Percentiles rank a stretch among this genome's conserved stretches.
These are phyloP conservation scores for Kappamyces sp. DNA, from an alignment of 192 early-diverging fungal species.

Conservation along the genomic window DNA sequence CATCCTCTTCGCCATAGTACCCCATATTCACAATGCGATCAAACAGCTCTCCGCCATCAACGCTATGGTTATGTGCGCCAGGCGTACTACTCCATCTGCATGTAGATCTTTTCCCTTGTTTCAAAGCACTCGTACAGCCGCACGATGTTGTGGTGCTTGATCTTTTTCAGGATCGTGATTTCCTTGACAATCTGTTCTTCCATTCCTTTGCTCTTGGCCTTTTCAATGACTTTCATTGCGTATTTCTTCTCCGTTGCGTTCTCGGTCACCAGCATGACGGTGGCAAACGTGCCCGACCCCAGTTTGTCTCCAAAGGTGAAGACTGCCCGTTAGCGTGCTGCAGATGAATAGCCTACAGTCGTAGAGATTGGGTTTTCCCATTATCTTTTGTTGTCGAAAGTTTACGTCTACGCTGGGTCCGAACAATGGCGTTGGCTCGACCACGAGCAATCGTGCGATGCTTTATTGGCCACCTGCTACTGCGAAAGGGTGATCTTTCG, in stretches of 20 bases:
- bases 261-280: constrained; percentile 51
- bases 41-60: constrained; percentile 39
- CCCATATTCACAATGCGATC: constrained; percentile 36
- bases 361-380: constrained; percentile 18
- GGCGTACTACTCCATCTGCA: constrained; percentile 29
- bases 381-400: not conserved
- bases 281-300: constrained; percentile 46
- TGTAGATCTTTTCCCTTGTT: constrained; percentile 23
- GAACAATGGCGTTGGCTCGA: no score
- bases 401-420: no score
- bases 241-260: constrained; percentile 52
- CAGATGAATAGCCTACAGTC: constrained; percentile 2
- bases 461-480: no score
- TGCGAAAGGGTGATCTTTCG: no score
- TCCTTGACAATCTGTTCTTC: constrained; percentile 61
- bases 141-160: constrained; percentile 48
- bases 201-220: constrained; percentile 43
- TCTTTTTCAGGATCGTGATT: constrained; percentile 52
- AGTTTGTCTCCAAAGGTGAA: constrained; percentile 25
- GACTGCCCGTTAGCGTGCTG: constrained; percentile 3
- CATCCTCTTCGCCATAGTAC: constrained; percentile 36
- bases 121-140: constrained; percentile 27
- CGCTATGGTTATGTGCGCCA: constrained; percentile 12
- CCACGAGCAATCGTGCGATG: no score
- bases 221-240: constrained; percentile 74